A percentile compares a stretch with the other conserved stretches of the same genome.
Conservation (phyloP, 805 yeast genomes). For the Candida tibetensis region DNA sequence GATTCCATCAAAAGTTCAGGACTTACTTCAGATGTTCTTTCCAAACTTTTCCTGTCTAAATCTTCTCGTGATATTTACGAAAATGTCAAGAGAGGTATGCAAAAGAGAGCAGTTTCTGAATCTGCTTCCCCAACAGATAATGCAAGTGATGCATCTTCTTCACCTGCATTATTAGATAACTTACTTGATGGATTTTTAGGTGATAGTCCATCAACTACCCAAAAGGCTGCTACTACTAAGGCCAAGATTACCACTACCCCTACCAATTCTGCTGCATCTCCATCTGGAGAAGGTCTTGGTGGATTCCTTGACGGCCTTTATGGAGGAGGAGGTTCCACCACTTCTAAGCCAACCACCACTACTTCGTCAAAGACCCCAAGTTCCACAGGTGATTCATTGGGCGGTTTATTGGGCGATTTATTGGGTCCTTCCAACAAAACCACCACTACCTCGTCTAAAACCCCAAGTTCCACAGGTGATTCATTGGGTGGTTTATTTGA, state of each 20-base stretch:
- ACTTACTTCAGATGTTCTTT: conserved; percentile 16
- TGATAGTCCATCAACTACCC: conserved; percentile 4
- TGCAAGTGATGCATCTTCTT: neutral
- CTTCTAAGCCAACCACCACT: conserved; percentile 3
- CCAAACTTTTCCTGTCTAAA: conserved; percentile 4
- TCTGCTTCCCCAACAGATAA: neutral
- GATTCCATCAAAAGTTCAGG: conserved; percentile 27
- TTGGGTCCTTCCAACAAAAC: conserved; percentile 7
- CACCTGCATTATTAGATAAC: conserved; percentile 6
- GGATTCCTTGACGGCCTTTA: conserved; percentile 6
- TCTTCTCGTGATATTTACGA: conserved; percentile 3
- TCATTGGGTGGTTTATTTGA: conserved; percentile 10
- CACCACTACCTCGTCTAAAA: conserved; percentile 7
- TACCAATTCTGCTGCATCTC: conserved; percentile 5
- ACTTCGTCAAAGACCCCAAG: conserved; percentile 3
- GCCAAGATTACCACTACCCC: conserved; percentile 6
- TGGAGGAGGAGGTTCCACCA: conserved; percentile 3
- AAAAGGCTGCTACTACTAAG: conserved; percentile 3
- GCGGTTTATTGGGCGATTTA: conserved; percentile 13
- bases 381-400: conserved; percentile 7
- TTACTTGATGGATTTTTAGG: conserved; percentile 8
- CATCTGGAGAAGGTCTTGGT: conserved; percentile 9
- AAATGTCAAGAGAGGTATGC: neutral
- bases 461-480: conserved; percentile 8
- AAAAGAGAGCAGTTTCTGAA: neutral